Evolutionary conservation across 1,139 yeast genomes (phyloP), one percentile per base, ranked within the genome.

Genomic region (Zygosaccharomyces sapae): DNA sequence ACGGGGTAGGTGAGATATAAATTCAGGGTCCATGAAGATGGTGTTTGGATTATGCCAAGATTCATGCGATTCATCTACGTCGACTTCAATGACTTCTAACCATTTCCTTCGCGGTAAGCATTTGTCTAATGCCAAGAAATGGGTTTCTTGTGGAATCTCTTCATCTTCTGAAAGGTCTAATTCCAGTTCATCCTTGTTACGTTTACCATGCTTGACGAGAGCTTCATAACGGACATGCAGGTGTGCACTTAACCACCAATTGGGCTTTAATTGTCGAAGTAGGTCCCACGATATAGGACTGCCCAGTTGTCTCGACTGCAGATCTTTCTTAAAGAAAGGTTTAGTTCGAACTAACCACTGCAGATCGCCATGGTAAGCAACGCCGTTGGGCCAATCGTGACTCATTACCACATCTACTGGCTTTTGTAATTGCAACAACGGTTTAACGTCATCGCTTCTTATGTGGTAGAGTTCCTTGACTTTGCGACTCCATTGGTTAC

Each of bases 381-480:
- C 81, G 2, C 87, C 87, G 41, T 75, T 80, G 0, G 99, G 99
- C 99, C 99, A 92, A 68, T 92, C 99, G 65, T 92, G 99, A 40
- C 86, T 78, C 48, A 90, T 52, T 59, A 84, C 88, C 9, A 79
- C 42, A 38, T 66, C 63, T 33, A 61, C 34, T 22, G 45, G 44
- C 5, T 36, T 45, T 7, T 33, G 58, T 61, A 70, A 46, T 53
- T 76, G 58, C 48, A 70, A 61, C 53, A 87, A 67, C 54, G 85
- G 84, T 35, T 80, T 58, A 47, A 77, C 78, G 49, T 83, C 90
- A 49, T 71, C 70, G 36, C 81, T 79, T 50, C 94, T 74, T 6
- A 83, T 77, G 68, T 92, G 98, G 64, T 92, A 65, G 39, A 92
- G 1, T 77, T 78, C 35, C 84, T 79, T 53, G 83, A 70, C 45